These are phyloP conservation scores for Pythium volutum DNA, from an alignment of 352 stramenopile genomes.

Conservation along the genomic window DNA sequence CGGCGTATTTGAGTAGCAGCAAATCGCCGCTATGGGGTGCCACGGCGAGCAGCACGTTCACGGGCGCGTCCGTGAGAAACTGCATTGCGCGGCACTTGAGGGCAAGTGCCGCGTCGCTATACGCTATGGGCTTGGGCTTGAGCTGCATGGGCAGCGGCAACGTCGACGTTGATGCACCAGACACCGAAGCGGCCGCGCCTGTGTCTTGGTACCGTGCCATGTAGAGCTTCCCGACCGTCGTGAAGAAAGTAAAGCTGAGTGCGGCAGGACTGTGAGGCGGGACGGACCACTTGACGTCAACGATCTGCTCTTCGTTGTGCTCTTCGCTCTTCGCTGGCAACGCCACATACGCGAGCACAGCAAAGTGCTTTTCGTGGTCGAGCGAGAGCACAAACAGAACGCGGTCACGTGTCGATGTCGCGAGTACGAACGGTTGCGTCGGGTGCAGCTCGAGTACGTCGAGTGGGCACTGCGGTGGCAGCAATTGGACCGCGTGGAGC, in stretches of 20 bases:
- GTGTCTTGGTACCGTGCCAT: conserved; percentile 35
- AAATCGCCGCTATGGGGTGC: conserved; percentile 39
- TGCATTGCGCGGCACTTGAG: conserved; percentile 34
- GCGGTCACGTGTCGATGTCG: conserved; percentile 43
- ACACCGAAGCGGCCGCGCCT: background rate
- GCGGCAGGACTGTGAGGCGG: conserved; percentile 34
- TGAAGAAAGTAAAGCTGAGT: conserved; percentile 56
- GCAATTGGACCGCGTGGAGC: conserved; percentile 55
- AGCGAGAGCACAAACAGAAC: conserved; percentile 59
- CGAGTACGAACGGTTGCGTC: conserved; percentile 49
- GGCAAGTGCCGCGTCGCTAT: conserved; percentile 36
- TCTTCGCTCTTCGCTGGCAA: conserved; percentile 14
- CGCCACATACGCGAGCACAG: conserved; percentile 48
- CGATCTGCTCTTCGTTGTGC: conserved; percentile 28
- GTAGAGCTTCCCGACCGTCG: conserved; percentile 49
- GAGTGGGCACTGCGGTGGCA: conserved; percentile 27
- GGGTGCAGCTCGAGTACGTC: conserved; percentile 63
- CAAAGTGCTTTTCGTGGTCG: conserved; percentile 71
- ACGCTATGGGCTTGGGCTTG: conserved; percentile 40
- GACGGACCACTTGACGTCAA: conserved; percentile 63
- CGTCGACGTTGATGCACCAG: background rate
- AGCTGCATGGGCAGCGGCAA: conserved; percentile 26
- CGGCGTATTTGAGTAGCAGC: conserved; percentile 50
- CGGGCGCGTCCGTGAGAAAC: conserved; percentile 44
- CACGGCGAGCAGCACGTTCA: conserved; percentile 48